A percentile compares a stretch with the other conserved stretches of the same genome.
These are phyloP conservation scores for Pholiota adiposa DNA, from an alignment of 1,284 basidiomycete genomes.

Conservation along the genomic window DNA sequence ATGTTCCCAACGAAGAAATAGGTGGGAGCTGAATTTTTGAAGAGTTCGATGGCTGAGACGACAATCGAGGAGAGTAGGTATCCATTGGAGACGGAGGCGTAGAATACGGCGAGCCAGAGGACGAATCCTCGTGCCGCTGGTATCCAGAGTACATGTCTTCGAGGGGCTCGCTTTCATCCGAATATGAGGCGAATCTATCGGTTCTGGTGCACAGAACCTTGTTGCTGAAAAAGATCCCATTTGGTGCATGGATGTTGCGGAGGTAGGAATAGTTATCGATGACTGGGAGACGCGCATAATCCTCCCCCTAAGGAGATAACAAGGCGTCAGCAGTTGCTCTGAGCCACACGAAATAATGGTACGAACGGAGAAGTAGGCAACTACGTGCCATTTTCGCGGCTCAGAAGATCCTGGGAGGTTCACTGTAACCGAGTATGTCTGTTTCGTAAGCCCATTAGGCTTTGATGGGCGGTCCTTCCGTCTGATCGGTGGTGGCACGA, in stretches of 20 bases:
- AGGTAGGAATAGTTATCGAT: conserved; percentile 74
- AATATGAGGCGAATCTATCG: conserved; percentile 45
- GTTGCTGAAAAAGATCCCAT: conserved; percentile 66
- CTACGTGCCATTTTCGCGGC: conserved; percentile 76
- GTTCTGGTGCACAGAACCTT: conserved; percentile 54
- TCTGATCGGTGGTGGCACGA: conserved; percentile 58
- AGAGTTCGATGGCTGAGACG: conserved; percentile 26
- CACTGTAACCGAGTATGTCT: conserved; percentile 77
- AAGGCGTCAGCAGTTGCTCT: conserved; percentile 9
- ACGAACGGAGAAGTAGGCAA: conserved; percentile 76
- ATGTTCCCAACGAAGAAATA: conserved; percentile 41
- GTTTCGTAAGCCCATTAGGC: conserved; percentile 76
- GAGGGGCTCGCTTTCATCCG: conserved; percentile 39
- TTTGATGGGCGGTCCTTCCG: conserved; percentile 75
- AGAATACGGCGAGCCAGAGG: conserved; percentile 38
- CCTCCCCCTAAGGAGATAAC: conserved; percentile 53
- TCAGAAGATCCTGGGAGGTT: conserved; percentile 57
- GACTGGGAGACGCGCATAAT: conserved; percentile 67
- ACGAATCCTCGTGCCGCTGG: conserved; percentile 19
- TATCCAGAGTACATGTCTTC: conserved; percentile 32
- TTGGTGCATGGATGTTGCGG: conserved; percentile 61
- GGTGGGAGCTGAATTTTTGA: conserved; percentile 41
- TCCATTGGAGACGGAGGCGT: conserved; percentile 28
- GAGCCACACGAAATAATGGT: not conserved
- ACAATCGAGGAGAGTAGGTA: conserved; percentile 24